Evolutionary conservation across 2,329 filamentous ascomycete species (phyloP).

Genomic region (Paecilomyces formosus): DNA sequence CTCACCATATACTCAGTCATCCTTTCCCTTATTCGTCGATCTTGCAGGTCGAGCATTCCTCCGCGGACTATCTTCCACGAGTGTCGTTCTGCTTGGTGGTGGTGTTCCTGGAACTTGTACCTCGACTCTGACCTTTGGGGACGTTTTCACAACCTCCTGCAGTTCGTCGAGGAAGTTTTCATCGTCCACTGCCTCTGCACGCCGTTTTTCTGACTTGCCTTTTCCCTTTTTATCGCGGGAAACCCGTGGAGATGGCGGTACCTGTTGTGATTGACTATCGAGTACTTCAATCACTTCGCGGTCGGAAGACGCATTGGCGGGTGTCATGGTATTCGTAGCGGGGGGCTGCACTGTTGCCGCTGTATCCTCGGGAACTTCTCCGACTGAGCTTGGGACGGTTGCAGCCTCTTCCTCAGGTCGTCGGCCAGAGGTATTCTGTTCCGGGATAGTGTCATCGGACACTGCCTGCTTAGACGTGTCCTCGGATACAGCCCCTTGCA

Average conservation of each 20-base stretch:
- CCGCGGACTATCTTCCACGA: neutral
- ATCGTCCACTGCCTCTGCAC: neutral
- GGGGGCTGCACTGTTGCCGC: neutral
- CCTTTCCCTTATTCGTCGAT: conserved; percentile 1
- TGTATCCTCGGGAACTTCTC: neutral
- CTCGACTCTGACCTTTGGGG: conserved; percentile 6
- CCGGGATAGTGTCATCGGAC: neutral
- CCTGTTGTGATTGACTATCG: conserved; percentile 20
- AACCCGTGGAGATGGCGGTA: neutral
- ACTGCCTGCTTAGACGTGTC: neutral
- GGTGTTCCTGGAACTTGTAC: conserved; percentile 21
- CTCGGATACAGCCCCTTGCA: neutral
- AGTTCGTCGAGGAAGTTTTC: neutral
- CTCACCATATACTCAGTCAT: neutral
- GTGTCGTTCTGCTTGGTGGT: conserved; percentile 4
- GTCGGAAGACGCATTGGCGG: neutral
- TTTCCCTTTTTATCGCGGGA: neutral
- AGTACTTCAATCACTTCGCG: conserved; percentile 19
- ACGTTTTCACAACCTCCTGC: neutral
- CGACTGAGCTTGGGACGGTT: neutral
- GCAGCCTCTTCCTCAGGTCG: neutral
- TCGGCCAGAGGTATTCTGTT: too few relatives aligned
- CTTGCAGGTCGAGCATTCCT: conserved; percentile 4
- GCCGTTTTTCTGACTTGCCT: neutral
- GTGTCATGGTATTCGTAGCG: neutral